Conservation (phyloP, 2,329 filamentous ascomycete species). For the Thelonectria discophora region DNA sequence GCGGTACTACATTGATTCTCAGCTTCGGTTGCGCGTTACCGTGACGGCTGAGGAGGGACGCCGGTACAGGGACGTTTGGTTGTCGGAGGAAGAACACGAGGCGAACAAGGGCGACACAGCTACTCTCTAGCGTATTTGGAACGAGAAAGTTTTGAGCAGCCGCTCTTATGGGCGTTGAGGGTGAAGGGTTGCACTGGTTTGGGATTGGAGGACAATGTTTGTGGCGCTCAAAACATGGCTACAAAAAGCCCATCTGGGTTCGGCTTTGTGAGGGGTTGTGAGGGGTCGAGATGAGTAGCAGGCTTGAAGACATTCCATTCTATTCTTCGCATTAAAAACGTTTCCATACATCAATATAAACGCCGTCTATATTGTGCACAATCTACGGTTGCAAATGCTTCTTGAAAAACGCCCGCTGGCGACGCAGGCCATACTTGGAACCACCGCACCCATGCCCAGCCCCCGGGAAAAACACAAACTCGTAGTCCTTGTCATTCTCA, state of each 20-base stretch:
- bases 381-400: constrained; percentile 19
- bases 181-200: too few species aligned
- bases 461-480: constrained; percentile 42
- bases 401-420: constrained; percentile 32
- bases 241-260: too few species aligned
- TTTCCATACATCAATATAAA: neutral
- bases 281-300: too few species aligned
- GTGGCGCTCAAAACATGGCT: neutral
- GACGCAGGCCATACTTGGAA: constrained; percentile 29
- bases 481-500: constrained; percentile 42
- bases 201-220: neutral
- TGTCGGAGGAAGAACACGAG: neutral
- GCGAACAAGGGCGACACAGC: neutral
- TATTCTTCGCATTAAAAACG: neutral
- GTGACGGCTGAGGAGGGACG: neutral
- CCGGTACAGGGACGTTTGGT: neutral
- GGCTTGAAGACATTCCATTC: too few species aligned
- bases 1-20: neutral
- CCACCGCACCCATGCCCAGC: constrained; percentile 33
- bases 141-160: neutral
- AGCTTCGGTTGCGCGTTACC: neutral
- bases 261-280: too few species aligned
- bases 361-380: neutral
- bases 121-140: neutral
- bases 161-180: neutral